phyloP scores from a whole-genome alignment of 2,329 filamentous ascomycete genomes.

The Knoxdaviesia proteae region DNA sequence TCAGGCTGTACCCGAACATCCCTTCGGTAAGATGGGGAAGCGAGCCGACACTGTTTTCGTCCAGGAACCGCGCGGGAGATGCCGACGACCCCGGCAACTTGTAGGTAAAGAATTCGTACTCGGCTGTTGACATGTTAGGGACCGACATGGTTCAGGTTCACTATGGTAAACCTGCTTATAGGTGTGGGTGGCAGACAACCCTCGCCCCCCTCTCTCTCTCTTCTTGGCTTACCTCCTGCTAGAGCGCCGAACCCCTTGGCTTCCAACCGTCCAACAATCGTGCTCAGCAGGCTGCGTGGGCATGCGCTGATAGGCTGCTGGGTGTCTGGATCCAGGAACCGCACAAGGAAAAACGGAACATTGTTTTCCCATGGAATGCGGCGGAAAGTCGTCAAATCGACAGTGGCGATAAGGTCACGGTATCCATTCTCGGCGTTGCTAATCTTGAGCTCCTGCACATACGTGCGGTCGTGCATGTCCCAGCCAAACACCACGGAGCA shows the following conservation, averaged over 20 bases:
- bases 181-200: not conserved
- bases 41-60: slow-evolving; percentile 48
- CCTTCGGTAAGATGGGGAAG: slow-evolving; percentile 71
- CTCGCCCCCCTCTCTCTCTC: too few species aligned
- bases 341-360: slow-evolving; percentile 67
- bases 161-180: not conserved
- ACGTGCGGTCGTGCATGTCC: slow-evolving; percentile 93
- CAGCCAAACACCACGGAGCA: slow-evolving; percentile 89
- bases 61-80: slow-evolving; percentile 54
- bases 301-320: slow-evolving; percentile 52
- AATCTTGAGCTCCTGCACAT: slow-evolving; percentile 64
- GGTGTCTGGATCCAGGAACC: slow-evolving; percentile 67
- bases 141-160: too few species aligned
- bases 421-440: slow-evolving; percentile 87
- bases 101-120: slow-evolving; percentile 93
- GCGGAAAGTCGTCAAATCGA: slow-evolving; percentile 58
- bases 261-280: slow-evolving; percentile 44
- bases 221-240: slow-evolving; percentile 52
- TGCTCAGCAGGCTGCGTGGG: slow-evolving; percentile 54
- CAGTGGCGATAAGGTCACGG: slow-evolving; percentile 61
- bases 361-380: slow-evolving; percentile 82
- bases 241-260: slow-evolving; percentile 57
- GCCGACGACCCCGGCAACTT: slow-evolving; percentile 40
- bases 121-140: slow-evolving; percentile 30
- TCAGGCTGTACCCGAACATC: slow-evolving; percentile 91